A percentile compares a stretch with the other conserved stretches of the same genome.
Conservation (phyloP, 305 asterid species). For the Petunia hybrid region DNA sequence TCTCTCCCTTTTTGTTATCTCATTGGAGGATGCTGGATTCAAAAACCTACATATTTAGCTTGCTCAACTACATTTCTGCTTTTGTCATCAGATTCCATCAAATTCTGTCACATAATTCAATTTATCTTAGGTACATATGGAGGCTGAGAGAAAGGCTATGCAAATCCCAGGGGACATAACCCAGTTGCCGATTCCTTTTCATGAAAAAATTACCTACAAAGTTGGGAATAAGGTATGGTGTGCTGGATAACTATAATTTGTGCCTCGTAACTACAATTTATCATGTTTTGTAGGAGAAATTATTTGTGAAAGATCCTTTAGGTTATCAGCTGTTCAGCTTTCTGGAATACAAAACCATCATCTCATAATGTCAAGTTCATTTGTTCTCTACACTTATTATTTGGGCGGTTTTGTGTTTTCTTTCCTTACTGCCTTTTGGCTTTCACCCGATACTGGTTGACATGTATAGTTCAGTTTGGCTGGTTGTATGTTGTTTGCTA, state of each 20-base stretch:
- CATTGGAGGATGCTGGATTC: background rate
- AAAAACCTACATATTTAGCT: constrained; percentile 13
- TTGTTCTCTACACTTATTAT: constrained; percentile 1
- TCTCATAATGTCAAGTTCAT: background rate
- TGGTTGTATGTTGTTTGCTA: background rate
- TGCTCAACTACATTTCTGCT: constrained; percentile 14
- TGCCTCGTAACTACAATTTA: background rate
- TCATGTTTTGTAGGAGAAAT: background rate
- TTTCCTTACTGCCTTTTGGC: background rate
- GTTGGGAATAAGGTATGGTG: constrained; percentile 82
- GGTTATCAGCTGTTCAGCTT: constrained; percentile 13
- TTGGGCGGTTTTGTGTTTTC: constrained; percentile 1
- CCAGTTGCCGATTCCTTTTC: constrained; percentile 53
- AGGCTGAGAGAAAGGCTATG: constrained; percentile 84
- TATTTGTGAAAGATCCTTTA: constrained; percentile 15
- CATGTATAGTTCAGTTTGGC: background rate
- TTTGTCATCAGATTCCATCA: constrained; percentile 1
- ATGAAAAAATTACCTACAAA: constrained; percentile 82
- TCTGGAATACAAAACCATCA: constrained; percentile 4
- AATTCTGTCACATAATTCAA: background rate
- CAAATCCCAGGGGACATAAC: constrained; percentile 57
- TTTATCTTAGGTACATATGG: constrained; percentile 87
- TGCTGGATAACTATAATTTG: constrained; percentile 17
- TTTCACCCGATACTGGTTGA: background rate
- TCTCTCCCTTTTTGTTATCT: background rate